These are phyloP conservation scores for Gaultheria prostrata DNA, from an alignment of 148 eudicot species.

Conservation along the genomic window DNA sequence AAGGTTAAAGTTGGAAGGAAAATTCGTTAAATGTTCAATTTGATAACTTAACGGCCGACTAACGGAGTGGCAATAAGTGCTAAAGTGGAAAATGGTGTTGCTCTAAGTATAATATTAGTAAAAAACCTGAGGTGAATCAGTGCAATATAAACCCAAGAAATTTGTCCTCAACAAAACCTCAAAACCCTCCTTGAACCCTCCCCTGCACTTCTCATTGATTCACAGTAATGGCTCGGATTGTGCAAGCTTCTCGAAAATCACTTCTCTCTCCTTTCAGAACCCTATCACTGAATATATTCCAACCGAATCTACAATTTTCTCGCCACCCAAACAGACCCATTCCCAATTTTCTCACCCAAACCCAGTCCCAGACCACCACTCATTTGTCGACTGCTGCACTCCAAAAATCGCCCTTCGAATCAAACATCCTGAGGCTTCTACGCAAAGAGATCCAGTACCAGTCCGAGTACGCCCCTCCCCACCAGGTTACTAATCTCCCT, in stretches of 20 bases:
- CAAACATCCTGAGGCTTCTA: slow-evolving; percentile 23
- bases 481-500: slow-evolving; percentile 16
- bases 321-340: not conserved
- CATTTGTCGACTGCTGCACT: not conserved
- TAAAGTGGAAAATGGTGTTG: too few species aligned
- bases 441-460: slow-evolving; percentile 28
- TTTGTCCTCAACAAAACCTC: not conserved
- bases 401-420: slow-evolving; percentile 19
- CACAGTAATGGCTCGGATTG: not conserved
- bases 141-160: too few species aligned
- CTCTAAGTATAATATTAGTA: too few species aligned
- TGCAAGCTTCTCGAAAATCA: not conserved
- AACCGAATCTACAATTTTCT: not conserved
- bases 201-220: not conserved
- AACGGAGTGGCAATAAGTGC: too few species aligned
- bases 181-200: not conserved
- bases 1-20: too few species aligned
- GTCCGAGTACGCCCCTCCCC: slow-evolving; percentile 31
- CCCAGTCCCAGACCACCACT: not conserved
- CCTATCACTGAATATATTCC: not conserved
- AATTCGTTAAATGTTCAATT: too few species aligned
- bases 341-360: not conserved
- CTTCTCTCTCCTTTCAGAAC: not conserved
- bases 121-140: too few species aligned
- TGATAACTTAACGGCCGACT: too few species aligned